phyloP scores from a whole-genome alignment of 805 yeast species.

The Ogataea wickerhamii region DNA sequence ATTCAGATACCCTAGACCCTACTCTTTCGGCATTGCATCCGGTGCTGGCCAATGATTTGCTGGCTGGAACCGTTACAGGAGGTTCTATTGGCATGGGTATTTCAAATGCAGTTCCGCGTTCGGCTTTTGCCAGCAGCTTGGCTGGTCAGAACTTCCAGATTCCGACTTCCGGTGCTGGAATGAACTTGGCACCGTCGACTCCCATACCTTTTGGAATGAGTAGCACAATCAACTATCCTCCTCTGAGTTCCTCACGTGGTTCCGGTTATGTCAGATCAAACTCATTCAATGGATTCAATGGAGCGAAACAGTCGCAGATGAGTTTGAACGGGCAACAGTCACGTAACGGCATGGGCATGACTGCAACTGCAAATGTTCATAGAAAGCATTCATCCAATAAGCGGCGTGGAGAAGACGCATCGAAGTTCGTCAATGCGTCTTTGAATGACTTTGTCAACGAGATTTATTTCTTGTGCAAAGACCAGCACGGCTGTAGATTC shows the following conservation, averaged over 20 bases:
- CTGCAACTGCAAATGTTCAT: slow-evolving; percentile 33
- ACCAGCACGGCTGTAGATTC: slow-evolving; percentile 95
- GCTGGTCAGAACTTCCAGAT: slow-evolving; percentile 5
- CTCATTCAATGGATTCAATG: slow-evolving; percentile 11
- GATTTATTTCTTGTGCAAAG: slow-evolving; percentile 80
- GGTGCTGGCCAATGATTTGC: slow-evolving; percentile 24
- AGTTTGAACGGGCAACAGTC: slow-evolving; percentile 11
- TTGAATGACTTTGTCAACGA: slow-evolving; percentile 68
- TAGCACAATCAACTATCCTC: slow-evolving; percentile 3
- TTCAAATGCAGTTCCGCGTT: slow-evolving; percentile 3
- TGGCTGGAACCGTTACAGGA: slow-evolving; percentile 24
- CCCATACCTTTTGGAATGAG: slow-evolving; percentile 3
- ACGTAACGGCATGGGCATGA: slow-evolving; percentile 21
- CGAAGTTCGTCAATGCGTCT: slow-evolving; percentile 63
- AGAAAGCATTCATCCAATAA: slow-evolving; percentile 33
- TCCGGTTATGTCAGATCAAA: slow-evolving; percentile 11
- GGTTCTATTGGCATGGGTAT: slow-evolving; percentile 31
- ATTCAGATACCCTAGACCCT: slow-evolving; percentile 8
- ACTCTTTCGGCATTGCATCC: slow-evolving; percentile 26
- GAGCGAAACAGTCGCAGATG: slow-evolving; percentile 1
- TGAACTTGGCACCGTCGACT: slow-evolving; percentile 1
- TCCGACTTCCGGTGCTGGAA: slow-evolving; percentile 5
- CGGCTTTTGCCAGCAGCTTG: slow-evolving; percentile 3
- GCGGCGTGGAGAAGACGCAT: slow-evolving; percentile 59
- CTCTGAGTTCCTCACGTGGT: not conserved